Evolutionary conservation across 352 stramenopile species (phyloP), one percentile per base, ranked within the genome.

Genomic region (Pythium myriotylum): DNA sequence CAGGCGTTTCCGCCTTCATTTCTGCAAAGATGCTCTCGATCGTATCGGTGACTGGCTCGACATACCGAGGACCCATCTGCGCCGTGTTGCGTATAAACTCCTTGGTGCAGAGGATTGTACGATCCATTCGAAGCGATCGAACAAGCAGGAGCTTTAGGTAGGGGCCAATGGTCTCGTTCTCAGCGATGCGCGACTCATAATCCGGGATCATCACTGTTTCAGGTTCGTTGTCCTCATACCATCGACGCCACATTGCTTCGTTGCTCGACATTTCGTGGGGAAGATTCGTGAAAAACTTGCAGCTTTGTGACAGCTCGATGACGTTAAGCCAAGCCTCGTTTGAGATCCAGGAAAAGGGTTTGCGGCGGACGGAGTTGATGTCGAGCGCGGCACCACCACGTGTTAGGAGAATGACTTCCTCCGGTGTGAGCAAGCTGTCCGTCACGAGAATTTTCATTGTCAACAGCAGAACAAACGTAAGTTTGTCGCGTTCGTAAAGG

Each of bases 391-490:
- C 97, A 54, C 96, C 97, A 66, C 96, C 96, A 51, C 95, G 84
- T 27, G 98, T 96, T 51, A 99, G 90, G 16, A 99, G 67, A 5
- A 88, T 98, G 14, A 99, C 87, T 75, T 99, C 97, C 63, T 91
- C 91, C 13, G 77, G 78, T 41, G 96, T 98, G n/a, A 99, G 65
- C 32, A 98, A 65, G 33, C 62, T 87, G 45, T 97, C 95, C 4
- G 92, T 98, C 16, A 99, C 95, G 35, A 99, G 82, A 65, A 99
- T 99, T 81, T 99, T 99, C 73, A 99, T 87, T 1, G 97, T 99
- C 23, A 99, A 70, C 14, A 99, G 73, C 33, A 99, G 69, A 20
- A 99, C 83, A 72, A 99, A 99, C 39, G 96, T 99, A 17, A 99
- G 81, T 78, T 99, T 99, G 78, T 99, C 95, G 64, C 94, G 86